These are phyloP conservation scores for Aspergillus ochraceus DNA, from an alignment of 2,329 filamentous ascomycete species.

Conservation along the genomic window DNA sequence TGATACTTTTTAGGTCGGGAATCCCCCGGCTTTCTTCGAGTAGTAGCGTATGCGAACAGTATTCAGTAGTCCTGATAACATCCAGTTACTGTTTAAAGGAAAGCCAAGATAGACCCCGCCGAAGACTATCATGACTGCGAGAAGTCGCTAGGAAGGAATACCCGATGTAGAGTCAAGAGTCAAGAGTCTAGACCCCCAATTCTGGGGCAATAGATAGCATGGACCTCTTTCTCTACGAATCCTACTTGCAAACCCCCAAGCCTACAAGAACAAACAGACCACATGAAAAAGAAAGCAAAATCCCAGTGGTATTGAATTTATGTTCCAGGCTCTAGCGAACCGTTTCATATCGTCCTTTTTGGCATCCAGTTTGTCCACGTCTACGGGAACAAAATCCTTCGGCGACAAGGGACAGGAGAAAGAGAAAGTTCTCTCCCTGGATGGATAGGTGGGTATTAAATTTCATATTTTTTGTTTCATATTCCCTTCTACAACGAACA, in stretches of 20 bases:
- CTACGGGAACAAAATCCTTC: constrained; percentile 6
- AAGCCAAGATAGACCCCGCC: too few species aligned
- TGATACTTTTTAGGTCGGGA: not conserved
- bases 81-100: too few species aligned
- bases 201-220: not conserved
- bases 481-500: not conserved
- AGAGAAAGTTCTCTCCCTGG: not conserved
- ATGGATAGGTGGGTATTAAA: not conserved
- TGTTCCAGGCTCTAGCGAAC: constrained; percentile 15
- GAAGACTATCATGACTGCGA: too few species aligned
- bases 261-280: not conserved
- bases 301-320: constrained; percentile 19
- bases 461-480: not conserved
- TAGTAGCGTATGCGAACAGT: too few species aligned
- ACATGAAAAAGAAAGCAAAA: constrained; percentile 5
- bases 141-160: too few species aligned
- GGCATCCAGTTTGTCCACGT: constrained; percentile 11
- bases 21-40: too few species aligned
- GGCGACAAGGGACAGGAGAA: not conserved
- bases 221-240: not conserved
- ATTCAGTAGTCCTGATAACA: too few species aligned
- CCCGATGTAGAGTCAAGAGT: too few species aligned
- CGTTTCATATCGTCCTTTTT: constrained; percentile 7
- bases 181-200: not conserved
- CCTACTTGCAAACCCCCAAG: not conserved